Evolutionary conservation across 495 filamentous ascomycete species (phyloP).

Genomic region (Penicillium maclennaniae): DNA sequence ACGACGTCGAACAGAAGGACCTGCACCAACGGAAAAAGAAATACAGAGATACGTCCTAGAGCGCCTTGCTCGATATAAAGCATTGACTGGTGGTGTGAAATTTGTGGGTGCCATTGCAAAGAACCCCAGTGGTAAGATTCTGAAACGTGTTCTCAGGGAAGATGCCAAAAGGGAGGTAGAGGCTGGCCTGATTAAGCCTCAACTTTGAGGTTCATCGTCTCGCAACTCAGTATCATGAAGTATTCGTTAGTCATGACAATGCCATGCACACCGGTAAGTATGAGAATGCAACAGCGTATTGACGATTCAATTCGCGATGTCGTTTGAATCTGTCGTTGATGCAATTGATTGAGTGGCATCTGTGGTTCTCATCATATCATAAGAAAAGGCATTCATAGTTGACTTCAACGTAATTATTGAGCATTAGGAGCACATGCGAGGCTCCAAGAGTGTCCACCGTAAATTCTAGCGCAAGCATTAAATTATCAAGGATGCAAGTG

Average conservation of each 20-base stretch:
- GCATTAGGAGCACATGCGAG: no score
- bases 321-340: no score
- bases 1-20: conserved; percentile 32
- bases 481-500: no score
- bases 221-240: no score
- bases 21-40: conserved; percentile 49
- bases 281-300: no score
- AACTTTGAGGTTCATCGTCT: conserved; percentile 8
- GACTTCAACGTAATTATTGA: no score
- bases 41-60: conserved; percentile 53
- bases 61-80: conserved; percentile 63
- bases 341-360: no score
- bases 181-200: conserved; percentile 19
- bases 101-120: conserved; percentile 77
- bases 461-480: no score
- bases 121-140: conserved; percentile 77
- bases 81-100: conserved; percentile 69
- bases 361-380: no score
- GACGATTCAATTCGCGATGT: no score
- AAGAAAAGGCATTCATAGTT: no score
- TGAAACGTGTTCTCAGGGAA: conserved; percentile 61
- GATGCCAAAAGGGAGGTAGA: conserved; percentile 39
- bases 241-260: conserved; percentile 38
- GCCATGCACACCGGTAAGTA: conserved; percentile 37
- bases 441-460: no score